Evolutionary conservation across 106 monocot genomes (phyloP), one percentile per base, ranked within the genome.

Genomic region (Acorus gramineus): DNA sequence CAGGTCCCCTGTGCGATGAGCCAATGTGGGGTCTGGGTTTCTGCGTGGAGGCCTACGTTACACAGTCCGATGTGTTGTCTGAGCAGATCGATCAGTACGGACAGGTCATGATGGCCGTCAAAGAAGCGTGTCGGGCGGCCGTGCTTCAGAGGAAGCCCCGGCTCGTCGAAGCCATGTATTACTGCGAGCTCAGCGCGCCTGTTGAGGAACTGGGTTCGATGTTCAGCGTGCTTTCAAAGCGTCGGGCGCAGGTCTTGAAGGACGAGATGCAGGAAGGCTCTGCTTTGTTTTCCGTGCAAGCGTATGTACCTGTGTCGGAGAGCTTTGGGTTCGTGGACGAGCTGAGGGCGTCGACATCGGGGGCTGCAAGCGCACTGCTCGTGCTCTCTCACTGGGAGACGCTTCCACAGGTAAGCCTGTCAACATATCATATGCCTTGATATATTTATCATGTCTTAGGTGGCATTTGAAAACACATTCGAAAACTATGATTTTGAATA

Each of bases 261-360:
- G 92, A 98, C 66, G 92, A 92, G 85, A 88, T 92, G 92, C 87
- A 89, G 71, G 92, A 92, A 70, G 76, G 98, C 3, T 88, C 88
- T 49, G 56, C 88, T 8, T 64, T 91, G 56, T 98, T 92, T 62
- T 89, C 85, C 0, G 88, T 98, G 43, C 88, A 98, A 44, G 91
- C 98, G 3, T 98, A 92, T 71, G 80, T 98, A 2, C 98, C 98
- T 5, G 98, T 91, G 3, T 77, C 85, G n/a, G 98, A 91, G 62
- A 88, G 88, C 61, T 81, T 92, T 67, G 91, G 91, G 8, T 98
- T 92, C 71, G 69, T 92, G 3, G 85, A 89, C 52, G 82, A 88
- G 70, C 79, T 98, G 9, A 73, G 88, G 52, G 78, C 71, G 44
- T 71, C 80, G 72, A 98, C 98, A 5, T 76, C 85, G 6, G 98